Evolutionary conservation across 2,329 filamentous ascomycete species (phyloP).

Genomic region (Neofusicoccum sp.): DNA sequence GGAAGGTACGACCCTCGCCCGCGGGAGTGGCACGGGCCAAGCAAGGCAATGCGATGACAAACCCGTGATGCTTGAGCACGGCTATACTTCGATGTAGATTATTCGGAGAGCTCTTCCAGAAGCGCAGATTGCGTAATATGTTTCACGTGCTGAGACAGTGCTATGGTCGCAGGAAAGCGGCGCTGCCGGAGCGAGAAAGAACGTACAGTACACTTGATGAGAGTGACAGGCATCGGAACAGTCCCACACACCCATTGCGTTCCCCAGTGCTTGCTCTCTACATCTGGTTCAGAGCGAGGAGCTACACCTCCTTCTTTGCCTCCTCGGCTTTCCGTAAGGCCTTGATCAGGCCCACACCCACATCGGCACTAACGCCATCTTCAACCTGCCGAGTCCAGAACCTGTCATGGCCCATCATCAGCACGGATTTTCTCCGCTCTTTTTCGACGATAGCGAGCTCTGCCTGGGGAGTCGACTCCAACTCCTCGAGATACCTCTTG

Average conservation of each 20-base stretch:
- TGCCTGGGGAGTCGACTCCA: conserved; percentile 23
- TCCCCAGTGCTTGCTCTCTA: neutral
- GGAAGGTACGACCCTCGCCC: too few relatives aligned
- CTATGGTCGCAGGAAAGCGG: neutral
- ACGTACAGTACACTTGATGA: neutral
- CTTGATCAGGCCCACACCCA: conserved; percentile 29
- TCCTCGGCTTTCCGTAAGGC: conserved; percentile 22
- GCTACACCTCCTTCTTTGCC: conserved; percentile 3
- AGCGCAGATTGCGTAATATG: neutral
- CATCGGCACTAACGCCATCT: conserved; percentile 26
- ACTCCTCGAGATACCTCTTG: conserved; percentile 30
- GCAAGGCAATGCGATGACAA: too few relatives aligned
- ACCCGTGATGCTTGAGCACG: too few relatives aligned
- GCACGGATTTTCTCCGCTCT: conserved; percentile 32
- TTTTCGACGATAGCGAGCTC: conserved; percentile 25
- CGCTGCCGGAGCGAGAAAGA: conserved; percentile 8
- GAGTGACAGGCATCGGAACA: too few relatives aligned
- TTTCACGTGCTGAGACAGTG: neutral
- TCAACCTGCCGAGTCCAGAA: conserved; percentile 34
- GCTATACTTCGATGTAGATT: too few relatives aligned
- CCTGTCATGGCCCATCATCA: conserved; percentile 30
- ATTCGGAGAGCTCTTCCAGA: too few relatives aligned
- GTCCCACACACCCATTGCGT: neutral
- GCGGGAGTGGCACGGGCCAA: too few relatives aligned
- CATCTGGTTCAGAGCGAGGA: too few relatives aligned